Percentiles rank a stretch among this genome's conserved stretches.
These are phyloP conservation scores for Pterocarpus macrocarpus DNA, from an alignment of 306 rosid species.

Conservation along the genomic window DNA sequence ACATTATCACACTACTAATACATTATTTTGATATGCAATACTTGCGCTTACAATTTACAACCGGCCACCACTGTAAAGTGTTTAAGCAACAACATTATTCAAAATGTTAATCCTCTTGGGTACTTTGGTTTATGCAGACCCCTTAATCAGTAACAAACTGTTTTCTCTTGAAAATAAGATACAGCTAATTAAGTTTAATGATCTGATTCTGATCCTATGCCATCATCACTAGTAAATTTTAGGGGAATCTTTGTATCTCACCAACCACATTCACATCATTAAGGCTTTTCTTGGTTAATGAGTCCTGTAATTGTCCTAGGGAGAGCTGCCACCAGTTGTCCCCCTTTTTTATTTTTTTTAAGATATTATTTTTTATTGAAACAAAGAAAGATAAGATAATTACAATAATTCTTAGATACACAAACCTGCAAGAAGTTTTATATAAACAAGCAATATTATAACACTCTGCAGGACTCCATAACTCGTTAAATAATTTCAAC, in stretches of 20 bases:
- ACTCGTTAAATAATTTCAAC: conserved; percentile 1
- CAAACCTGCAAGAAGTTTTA: conserved; percentile 5
- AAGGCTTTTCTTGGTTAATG: conserved; percentile 18
- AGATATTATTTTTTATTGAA: neutral
- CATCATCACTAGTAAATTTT: neutral
- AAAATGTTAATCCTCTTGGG: too few relatives aligned
- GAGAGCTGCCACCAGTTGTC: neutral
- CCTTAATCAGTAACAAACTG: neutral
- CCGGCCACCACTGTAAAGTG: neutral
- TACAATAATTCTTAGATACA: neutral
- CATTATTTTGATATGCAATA: too few relatives aligned
- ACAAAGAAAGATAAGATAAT: neutral
- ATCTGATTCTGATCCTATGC: neutral
- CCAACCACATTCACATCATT: conserved; percentile 22
- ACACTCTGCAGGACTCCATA: neutral
- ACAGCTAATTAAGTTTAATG: neutral
- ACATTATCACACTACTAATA: too few relatives aligned
- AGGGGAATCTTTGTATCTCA: conserved; percentile 5
- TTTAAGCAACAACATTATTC: neutral
- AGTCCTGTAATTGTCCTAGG: neutral
- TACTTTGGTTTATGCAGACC: neutral
- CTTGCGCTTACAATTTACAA: too few relatives aligned
- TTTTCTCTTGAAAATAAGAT: neutral
- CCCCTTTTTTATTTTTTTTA: neutral
- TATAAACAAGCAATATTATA: neutral